These are phyloP conservation scores for Boletus holoroseus DNA, from an alignment of 1,284 basidiomycete species.

Conservation along the genomic window DNA sequence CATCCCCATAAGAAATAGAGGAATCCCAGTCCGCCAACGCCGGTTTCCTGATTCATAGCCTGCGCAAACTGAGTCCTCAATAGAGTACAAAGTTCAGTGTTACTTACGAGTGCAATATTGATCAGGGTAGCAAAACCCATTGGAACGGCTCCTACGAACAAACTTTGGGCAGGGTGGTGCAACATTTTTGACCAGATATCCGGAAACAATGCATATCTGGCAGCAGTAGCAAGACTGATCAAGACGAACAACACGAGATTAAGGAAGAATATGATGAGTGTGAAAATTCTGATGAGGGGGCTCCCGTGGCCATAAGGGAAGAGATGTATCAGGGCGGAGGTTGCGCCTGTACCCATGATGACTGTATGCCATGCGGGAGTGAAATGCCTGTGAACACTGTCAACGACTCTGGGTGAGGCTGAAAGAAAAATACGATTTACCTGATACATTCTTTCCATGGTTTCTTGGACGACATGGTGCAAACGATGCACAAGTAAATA, in stretches of 20 bases:
- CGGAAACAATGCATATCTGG: conserved; percentile 49
- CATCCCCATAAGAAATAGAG: conserved; percentile 51
- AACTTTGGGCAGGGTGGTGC: conserved; percentile 49
- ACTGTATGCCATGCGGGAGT: conserved; percentile 45
- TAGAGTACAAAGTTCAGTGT: conserved; percentile 17
- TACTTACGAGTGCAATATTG: conserved; percentile 46
- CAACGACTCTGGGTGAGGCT: neutral
- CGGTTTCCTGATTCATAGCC: conserved; percentile 33
- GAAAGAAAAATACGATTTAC: conserved; percentile 2
- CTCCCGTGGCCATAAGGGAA: conserved; percentile 39
- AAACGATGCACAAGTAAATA: neutral
- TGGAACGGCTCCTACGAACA: conserved; percentile 56
- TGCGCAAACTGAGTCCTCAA: neutral
- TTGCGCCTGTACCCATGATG: conserved; percentile 44
- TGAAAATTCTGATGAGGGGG: conserved; percentile 32
- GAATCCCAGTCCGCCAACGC: conserved; percentile 43
- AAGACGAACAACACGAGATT: conserved; percentile 51
- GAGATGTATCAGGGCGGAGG: conserved; percentile 37
- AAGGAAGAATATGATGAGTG: conserved; percentile 45
- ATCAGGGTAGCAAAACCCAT: conserved; percentile 57
- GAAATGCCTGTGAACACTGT: conserved; percentile 34
- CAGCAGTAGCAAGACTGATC: conserved; percentile 38
- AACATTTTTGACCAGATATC: conserved; percentile 42
- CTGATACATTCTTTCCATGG: conserved; percentile 28
- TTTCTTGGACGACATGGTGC: conserved; percentile 24